Percentiles rank a stretch among this genome's conserved stretches.
Evolutionary conservation across 352 stramenopile species (phyloP).

Genomic region (Pythium dissimile): DNA sequence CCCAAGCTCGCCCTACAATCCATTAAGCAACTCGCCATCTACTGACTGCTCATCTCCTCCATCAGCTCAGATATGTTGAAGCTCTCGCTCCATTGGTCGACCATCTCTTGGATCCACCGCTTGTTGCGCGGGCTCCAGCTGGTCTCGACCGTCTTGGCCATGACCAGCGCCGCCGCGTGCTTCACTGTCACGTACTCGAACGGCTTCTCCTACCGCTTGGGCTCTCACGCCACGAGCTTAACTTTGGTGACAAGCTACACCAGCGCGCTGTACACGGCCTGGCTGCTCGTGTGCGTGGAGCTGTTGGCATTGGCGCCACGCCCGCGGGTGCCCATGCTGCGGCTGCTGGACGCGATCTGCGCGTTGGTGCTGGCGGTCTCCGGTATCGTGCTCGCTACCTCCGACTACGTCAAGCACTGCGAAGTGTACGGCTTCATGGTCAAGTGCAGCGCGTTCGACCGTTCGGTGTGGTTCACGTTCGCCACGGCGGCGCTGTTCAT

Average conservation of each 20-base stretch:
- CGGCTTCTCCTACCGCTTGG: conserved; percentile 4
- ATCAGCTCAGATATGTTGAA: neutral
- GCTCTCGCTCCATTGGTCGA: neutral
- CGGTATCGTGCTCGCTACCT: neutral
- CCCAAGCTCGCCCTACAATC: no score
- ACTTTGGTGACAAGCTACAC: neutral
- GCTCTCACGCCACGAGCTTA: neutral
- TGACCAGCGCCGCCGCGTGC: neutral
- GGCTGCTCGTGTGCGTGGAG: neutral
- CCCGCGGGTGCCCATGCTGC: conserved; percentile 1
- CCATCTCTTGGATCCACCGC: neutral
- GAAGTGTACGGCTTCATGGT: conserved; percentile 11
- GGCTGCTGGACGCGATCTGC: neutral
- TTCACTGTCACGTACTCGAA: conserved; percentile 7
- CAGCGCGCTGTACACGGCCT: neutral
- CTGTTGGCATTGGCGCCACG: neutral
- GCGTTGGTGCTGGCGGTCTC: neutral
- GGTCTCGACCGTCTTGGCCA: neutral
- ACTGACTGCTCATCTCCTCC: neutral
- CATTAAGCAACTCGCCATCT: no score
- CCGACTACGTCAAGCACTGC: conserved; percentile 14
- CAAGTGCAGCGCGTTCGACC: conserved; percentile 1
- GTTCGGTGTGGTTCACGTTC: neutral
- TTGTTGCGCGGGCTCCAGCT: conserved; percentile 7
- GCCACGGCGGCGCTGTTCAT: conserved; percentile 3